A percentile compares a stretch with the other conserved stretches of the same genome.
phyloP scores from a whole-genome alignment of 192 early-diverging fungal genomes.

The Backusella circina region DNA sequence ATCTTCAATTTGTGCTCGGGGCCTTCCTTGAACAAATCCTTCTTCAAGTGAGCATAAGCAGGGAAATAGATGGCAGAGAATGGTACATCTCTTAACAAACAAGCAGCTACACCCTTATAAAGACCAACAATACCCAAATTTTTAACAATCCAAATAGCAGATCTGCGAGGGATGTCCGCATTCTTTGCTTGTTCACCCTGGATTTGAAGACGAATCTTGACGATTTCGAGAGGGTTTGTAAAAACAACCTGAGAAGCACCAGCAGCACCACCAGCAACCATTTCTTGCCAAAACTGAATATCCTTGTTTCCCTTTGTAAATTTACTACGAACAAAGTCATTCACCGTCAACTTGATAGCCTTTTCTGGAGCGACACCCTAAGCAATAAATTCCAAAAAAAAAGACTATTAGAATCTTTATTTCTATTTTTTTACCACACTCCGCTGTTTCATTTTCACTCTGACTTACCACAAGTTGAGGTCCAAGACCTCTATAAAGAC shows the following conservation, averaged over 20 bases:
- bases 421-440: neutral
- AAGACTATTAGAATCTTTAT: neutral
- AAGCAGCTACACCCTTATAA: conserved; percentile 92
- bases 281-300: conserved; percentile 74
- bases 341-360: conserved; percentile 97
- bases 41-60: conserved; percentile 95
- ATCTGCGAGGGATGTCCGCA: conserved; percentile 50
- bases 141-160: conserved; percentile 85
- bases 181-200: conserved; percentile 73
- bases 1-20: conserved; percentile 67
- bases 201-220: conserved; percentile 96
- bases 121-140: conserved; percentile 89
- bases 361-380: conserved; percentile 95
- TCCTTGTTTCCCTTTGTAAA: conserved; percentile 66
- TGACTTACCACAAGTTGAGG: conserved; percentile 81
- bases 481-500: conserved; percentile 89
- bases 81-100: conserved; percentile 92
- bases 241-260: conserved; percentile 89
- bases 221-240: conserved; percentile 97
- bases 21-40: conserved; percentile 85
- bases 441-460: conserved; percentile 30
- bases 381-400: neutral
- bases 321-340: conserved; percentile 81
- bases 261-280: conserved; percentile 82
- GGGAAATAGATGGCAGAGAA: conserved; percentile 99